phyloP scores from a whole-genome alignment of 2,329 filamentous ascomycete species.

The Rosellinia necatrix region DNA sequence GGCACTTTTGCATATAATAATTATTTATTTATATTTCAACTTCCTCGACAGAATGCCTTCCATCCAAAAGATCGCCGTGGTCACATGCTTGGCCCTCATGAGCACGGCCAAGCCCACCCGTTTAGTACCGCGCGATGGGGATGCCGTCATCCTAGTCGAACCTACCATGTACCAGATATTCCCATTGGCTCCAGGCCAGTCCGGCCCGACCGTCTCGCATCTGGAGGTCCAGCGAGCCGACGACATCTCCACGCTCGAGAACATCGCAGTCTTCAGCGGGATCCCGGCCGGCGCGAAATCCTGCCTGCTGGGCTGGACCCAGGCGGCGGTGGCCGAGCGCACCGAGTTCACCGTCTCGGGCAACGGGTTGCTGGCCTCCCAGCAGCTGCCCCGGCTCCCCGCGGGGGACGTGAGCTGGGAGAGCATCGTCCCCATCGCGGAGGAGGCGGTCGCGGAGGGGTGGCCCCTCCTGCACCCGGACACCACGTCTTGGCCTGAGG shows the following conservation, averaged over 20 bases:
- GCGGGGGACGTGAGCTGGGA: constrained; percentile 29
- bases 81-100: constrained; percentile 3
- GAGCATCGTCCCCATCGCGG: constrained; percentile 33
- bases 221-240: constrained; percentile 17
- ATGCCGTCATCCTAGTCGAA: constrained; percentile 18
- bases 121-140: background rate
- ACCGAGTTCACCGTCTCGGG: constrained; percentile 43
- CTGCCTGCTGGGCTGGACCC: constrained; percentile 41
- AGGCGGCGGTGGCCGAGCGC: constrained; percentile 44
- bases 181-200: constrained; percentile 20
- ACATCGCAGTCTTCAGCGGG: constrained; percentile 41
- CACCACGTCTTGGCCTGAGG: constrained; percentile 40
- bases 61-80: background rate
- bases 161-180: constrained; percentile 35
- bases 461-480: constrained; percentile 29
- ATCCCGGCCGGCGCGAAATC: constrained; percentile 37
- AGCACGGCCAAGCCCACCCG: constrained; percentile 5
- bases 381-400: constrained; percentile 30
- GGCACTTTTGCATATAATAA: no score
- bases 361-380: constrained; percentile 33
- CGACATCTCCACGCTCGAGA: constrained; percentile 35
- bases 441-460: constrained; percentile 21
- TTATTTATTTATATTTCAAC: no score
- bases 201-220: constrained; percentile 19
- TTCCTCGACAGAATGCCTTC: constrained; percentile 4